Conservation (phyloP, 2,329 filamentous ascomycete genomes). For the Cordyceps farinosa region DNA sequence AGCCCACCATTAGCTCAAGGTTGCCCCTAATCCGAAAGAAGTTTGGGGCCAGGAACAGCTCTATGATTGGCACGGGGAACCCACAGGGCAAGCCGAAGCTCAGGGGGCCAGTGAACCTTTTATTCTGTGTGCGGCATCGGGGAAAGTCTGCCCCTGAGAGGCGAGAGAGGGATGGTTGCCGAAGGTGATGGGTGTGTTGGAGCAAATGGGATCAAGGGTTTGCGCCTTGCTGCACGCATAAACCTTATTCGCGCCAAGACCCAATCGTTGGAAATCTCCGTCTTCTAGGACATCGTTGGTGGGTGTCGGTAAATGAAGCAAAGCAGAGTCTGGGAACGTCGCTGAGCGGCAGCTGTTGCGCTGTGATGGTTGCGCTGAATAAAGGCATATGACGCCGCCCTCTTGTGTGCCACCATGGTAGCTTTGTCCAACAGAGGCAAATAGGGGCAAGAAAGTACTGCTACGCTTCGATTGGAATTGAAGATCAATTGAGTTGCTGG, state of each 20-base stretch:
- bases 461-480: background rate
- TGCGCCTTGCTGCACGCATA: background rate
- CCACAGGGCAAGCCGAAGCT: slow-evolving; percentile 9
- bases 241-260: background rate
- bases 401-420: no score
- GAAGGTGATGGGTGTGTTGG: background rate
- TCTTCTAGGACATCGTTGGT: background rate
- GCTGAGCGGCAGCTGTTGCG: background rate
- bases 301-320: background rate
- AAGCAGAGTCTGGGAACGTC: background rate
- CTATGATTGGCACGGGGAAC: slow-evolving; percentile 21
- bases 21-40: slow-evolving; percentile 1
- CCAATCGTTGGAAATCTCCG: background rate
- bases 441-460: background rate
- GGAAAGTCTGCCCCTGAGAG: background rate
- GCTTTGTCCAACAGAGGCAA: background rate
- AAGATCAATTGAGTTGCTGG: background rate
- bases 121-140: slow-evolving; percentile 1
- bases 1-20: background rate
- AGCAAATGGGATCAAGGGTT: background rate
- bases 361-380: background rate
- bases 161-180: background rate
- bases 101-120: slow-evolving; percentile 9
- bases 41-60: slow-evolving; percentile 22
- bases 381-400: background rate